Percentiles rank a stretch among this genome's conserved stretches.
Evolutionary conservation across 306 rosid species (phyloP).

Genomic region (Prinsepia uniflora): DNA sequence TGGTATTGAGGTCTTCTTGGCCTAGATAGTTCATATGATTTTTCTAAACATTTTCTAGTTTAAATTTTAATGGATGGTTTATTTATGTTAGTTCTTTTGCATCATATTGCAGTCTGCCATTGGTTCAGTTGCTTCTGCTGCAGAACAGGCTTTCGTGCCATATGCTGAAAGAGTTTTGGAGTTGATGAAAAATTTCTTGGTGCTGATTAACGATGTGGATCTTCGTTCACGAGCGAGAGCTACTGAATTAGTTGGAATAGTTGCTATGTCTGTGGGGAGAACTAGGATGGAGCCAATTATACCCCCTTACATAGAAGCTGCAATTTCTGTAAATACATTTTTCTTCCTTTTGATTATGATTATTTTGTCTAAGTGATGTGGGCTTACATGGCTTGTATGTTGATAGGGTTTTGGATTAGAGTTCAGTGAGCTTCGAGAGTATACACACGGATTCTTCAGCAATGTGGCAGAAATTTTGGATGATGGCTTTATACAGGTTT

Average conservation of each 20-base stretch:
- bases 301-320: slow-evolving; percentile 90
- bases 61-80: slow-evolving; percentile 21
- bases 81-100: not conserved
- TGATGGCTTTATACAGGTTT: slow-evolving; percentile 77
- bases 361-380: not conserved
- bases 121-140: slow-evolving; percentile 95
- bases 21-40: slow-evolving; percentile 19
- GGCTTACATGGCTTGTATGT: slow-evolving; percentile 27
- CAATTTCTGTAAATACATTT: slow-evolving; percentile 66
- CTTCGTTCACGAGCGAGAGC: slow-evolving; percentile 96
- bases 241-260: slow-evolving; percentile 94
- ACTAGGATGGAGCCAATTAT: slow-evolving; percentile 83
- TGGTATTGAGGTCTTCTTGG: slow-evolving; percentile 53
- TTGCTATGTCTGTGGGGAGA: slow-evolving; percentile 96
- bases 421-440: slow-evolving; percentile 94
- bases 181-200: slow-evolving; percentile 91
- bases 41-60: not conserved
- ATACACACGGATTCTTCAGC: slow-evolving; percentile 97
- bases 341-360: slow-evolving; percentile 22
- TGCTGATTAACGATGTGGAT: slow-evolving; percentile 84
- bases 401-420: slow-evolving; percentile 88
- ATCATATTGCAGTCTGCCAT: slow-evolving; percentile 81
- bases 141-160: slow-evolving; percentile 92
- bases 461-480: slow-evolving; percentile 91
- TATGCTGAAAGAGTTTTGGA: slow-evolving; percentile 95